Percentiles rank a stretch among this genome's conserved stretches.
These are phyloP conservation scores for Metschnikowia gruessii DNA, from an alignment of 805 yeast genomes.

Conservation along the genomic window DNA sequence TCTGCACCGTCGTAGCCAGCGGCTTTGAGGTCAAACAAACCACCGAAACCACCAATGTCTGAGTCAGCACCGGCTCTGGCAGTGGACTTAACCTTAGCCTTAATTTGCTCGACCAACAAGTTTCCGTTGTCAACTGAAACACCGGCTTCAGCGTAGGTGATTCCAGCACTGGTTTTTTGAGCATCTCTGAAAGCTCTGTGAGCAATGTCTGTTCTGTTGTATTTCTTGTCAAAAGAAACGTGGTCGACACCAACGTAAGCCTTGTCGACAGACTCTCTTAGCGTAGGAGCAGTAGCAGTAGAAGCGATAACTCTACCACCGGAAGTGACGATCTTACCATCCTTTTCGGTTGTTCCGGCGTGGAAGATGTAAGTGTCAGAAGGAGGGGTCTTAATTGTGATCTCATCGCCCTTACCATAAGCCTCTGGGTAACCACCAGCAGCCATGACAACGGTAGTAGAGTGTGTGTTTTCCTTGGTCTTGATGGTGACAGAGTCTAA, in stretches of 20 bases:
- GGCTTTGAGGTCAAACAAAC: conserved; percentile 82
- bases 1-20: conserved; percentile 83
- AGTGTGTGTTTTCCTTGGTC: conserved; percentile 54
- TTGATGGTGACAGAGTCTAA: conserved; percentile 73
- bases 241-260: conserved; percentile 84
- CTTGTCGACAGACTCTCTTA: conserved; percentile 75
- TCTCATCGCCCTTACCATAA: conserved; percentile 83
- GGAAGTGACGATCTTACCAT: conserved; percentile 68
- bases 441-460: conserved; percentile 92
- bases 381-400: conserved; percentile 52
- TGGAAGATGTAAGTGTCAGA: conserved; percentile 78
- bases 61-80: conserved; percentile 96
- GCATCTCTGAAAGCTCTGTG: conserved; percentile 84
- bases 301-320: conserved; percentile 98
- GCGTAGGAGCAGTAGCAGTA: conserved; percentile 74
- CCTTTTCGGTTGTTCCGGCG: conserved; percentile 78
- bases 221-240: conserved; percentile 69
- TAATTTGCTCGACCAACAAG: conserved; percentile 82
- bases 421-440: conserved; percentile 96
- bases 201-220: conserved; percentile 91
- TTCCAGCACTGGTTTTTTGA: conserved; percentile 30
- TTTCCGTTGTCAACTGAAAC: conserved; percentile 97
- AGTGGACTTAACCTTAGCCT: conserved; percentile 86
- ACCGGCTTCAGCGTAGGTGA: conserved; percentile 95
- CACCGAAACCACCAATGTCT: conserved; percentile 98